phyloP scores from a whole-genome alignment of 768 basidiomycete genomes.

The Lactarius tabidus region DNA sequence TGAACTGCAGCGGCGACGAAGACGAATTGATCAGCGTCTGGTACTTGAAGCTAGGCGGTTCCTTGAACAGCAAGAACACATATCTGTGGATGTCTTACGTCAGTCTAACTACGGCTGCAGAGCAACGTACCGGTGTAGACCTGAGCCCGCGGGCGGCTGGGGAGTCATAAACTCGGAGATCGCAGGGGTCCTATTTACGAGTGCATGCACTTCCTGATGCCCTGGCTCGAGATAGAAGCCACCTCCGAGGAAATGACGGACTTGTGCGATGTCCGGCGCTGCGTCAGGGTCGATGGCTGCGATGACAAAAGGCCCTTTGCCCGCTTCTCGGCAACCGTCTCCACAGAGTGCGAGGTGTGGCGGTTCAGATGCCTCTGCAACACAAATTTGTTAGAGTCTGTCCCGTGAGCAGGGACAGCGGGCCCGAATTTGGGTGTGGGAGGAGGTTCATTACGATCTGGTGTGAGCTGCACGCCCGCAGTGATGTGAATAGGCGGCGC shows the following conservation, averaged over 20 bases:
- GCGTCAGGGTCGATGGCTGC: constrained; percentile 13
- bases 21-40: constrained; percentile 32
- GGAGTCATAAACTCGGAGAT: constrained; percentile 41
- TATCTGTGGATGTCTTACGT: constrained; percentile 35
- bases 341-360: not conserved
- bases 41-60: constrained; percentile 38
- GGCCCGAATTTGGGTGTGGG: too few species aligned
- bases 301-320: constrained; percentile 15
- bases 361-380: not conserved
- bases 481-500: not conserved
- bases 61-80: constrained; percentile 45
- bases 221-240: not conserved
- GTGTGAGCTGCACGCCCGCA: not conserved
- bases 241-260: constrained; percentile 17
- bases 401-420: too few species aligned
- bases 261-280: not conserved
- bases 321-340: not conserved
- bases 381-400: not conserved
- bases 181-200: constrained; percentile 42
- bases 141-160: constrained; percentile 40
- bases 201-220: constrained; percentile 6
- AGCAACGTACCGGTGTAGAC: constrained; percentile 39
- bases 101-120: not conserved
- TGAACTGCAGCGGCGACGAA: constrained; percentile 31
- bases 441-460: not conserved